These are phyloP conservation scores for Apostasia shenzhenica DNA, from an alignment of 106 monocot species.

Conservation along the genomic window DNA sequence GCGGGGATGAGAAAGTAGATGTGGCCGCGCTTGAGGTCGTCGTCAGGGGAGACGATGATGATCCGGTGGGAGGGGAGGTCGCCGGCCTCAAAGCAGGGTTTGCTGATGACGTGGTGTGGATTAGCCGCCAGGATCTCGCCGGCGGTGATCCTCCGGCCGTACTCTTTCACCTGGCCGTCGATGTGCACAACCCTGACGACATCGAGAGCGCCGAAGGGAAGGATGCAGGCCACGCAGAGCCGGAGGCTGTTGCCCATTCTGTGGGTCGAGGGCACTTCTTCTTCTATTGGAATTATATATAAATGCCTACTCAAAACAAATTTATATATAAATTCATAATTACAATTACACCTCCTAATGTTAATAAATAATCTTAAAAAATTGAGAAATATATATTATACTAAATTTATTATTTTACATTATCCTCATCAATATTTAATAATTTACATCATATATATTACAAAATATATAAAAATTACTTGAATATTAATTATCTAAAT, in stretches of 20 bases:
- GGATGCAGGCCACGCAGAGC: constrained; percentile 42
- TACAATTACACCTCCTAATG: too few species aligned
- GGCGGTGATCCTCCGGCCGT: constrained; percentile 32
- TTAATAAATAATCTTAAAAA: too few species aligned
- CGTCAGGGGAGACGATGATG: constrained; percentile 25
- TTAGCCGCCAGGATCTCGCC: constrained; percentile 36
- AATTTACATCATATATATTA: too few species aligned
- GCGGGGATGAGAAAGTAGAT: constrained; percentile 53
- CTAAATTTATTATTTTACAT: too few species aligned
- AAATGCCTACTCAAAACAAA: too few species aligned
- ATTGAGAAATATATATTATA: too few species aligned
- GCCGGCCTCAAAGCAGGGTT: constrained; percentile 23
- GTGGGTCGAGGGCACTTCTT: background rate
- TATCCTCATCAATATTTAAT: too few species aligned
- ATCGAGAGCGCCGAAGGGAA: constrained; percentile 52
- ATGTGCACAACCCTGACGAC: constrained; percentile 48
- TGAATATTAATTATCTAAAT: too few species aligned
- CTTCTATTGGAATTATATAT: too few species aligned
- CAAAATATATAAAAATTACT: too few species aligned
- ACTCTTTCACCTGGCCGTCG: constrained; percentile 43
- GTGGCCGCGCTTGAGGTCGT: constrained; percentile 34
- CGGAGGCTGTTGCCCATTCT: constrained; percentile 56
- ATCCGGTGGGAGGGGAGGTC: constrained; percentile 6
- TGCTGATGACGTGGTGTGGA: constrained; percentile 40
- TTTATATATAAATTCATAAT: too few species aligned